phyloP scores from a whole-genome alignment of 805 yeast genomes.

The Nakazawaea ambrosiae region DNA sequence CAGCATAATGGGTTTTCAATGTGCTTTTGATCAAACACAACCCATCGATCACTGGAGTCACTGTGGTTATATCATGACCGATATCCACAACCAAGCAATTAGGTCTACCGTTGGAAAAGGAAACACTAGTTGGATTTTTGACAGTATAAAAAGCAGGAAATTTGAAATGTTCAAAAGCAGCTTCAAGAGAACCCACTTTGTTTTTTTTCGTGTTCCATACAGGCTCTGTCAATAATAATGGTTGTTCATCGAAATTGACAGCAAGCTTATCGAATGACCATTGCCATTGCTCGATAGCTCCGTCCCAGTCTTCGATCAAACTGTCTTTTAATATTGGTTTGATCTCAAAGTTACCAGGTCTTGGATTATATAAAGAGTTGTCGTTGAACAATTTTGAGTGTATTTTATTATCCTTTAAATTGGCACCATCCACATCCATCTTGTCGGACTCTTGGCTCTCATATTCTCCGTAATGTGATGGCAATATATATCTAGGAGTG shows the following conservation, averaged over 20 bases:
- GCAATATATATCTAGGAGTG: slow-evolving; percentile 66
- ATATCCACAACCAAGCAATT: slow-evolving; percentile 80
- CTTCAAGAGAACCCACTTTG: slow-evolving; percentile 64
- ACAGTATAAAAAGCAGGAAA: slow-evolving; percentile 80
- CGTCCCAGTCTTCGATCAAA: slow-evolving; percentile 78
- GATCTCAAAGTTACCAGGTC: slow-evolving; percentile 39
- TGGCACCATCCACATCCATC: slow-evolving; percentile 17
- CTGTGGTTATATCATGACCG: slow-evolving; percentile 73
- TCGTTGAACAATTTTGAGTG: slow-evolving; percentile 22
- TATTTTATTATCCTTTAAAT: slow-evolving; percentile 3
- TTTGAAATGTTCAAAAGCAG: slow-evolving; percentile 57
- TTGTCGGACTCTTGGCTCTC: slow-evolving; percentile 12
- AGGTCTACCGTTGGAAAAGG: slow-evolving; percentile 86
- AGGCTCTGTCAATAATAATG: slow-evolving; percentile 79
- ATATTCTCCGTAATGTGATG: slow-evolving; percentile 55
- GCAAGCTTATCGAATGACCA: slow-evolving; percentile 48
- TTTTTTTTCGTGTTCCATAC: slow-evolving; percentile 71
- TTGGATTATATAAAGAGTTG: slow-evolving; percentile 32
- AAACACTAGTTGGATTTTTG: slow-evolving; percentile 78
- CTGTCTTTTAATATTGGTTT: slow-evolving; percentile 56
- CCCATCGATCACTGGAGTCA: slow-evolving; percentile 80
- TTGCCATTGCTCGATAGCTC: slow-evolving; percentile 66
- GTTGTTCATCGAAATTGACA: slow-evolving; percentile 58
- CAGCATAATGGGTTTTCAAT: slow-evolving; percentile 68
- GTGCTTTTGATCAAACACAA: slow-evolving; percentile 65